Evolutionary conservation across 2,329 filamentous ascomycete species (phyloP), one percentile per base, ranked within the genome.

Genomic region (Neoarthrinium moseri): DNA sequence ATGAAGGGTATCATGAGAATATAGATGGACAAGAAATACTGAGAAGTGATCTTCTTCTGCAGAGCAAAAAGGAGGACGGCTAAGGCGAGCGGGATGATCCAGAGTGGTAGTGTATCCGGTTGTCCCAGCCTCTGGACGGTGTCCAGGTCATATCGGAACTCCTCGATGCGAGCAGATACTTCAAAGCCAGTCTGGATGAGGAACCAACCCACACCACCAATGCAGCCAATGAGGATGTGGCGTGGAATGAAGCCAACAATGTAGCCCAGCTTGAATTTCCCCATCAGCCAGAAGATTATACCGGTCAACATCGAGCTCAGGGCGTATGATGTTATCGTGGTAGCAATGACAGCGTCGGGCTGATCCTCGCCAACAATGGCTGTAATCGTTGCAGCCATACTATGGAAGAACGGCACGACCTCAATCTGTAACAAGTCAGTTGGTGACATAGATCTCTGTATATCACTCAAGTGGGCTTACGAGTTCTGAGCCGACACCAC

Each of bases 331-430:
- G 91, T 84, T 57, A 99, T 96, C 3, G 92, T 96, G 0, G 94
- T 99, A 23, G 94, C 91, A 52, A 96, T 87, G 37, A 99, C 86
- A 3, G 90, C 87, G 56, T 94, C 85, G 1, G 88, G 83, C 21
- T 94, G 84, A 17, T 91, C 84, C 51, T 87, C 81, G 13, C 92
- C 89, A 53, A 99, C 84, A 34, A 80, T 75, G 12, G 75, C 73
- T 54, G 94, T 83, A 61, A 97, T 96, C 23, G 87, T 92, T 52
- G 86, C 84, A 1, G 94, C 91, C 92, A 99, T 99, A 60, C 92
- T 95, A 70, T 99, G 94, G 64, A 99, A 97, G 70, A 99, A 99
- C 0, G 92, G 94, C 1, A 99, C 92, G 1, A 97, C 92, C 69
- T 99, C 94, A 55, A 97, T 99, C 81, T 86, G 51, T 20, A 13